These are phyloP conservation scores for Sarocladium strictum DNA, from an alignment of 2,329 filamentous ascomycete genomes.

Conservation along the genomic window DNA sequence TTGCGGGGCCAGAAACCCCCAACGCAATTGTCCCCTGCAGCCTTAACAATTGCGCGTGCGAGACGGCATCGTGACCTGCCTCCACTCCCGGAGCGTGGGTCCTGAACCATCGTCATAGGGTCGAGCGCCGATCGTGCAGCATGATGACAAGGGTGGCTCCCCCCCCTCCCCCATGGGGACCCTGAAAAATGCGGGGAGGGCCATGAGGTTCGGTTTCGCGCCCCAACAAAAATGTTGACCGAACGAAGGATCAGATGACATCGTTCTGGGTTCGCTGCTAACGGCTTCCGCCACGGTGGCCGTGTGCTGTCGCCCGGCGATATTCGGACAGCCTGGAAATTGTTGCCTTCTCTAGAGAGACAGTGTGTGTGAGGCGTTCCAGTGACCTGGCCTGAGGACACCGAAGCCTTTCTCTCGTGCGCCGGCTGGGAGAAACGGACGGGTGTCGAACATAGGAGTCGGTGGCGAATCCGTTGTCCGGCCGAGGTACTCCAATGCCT, in stretches of 20 bases:
- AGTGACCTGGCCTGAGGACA: background rate
- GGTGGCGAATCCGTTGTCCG: slow-evolving; percentile 3
- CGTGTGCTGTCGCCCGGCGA: too few species aligned
- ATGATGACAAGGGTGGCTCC: too few species aligned
- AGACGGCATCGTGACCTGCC: background rate
- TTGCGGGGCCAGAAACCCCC: background rate
- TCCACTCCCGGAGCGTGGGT: background rate
- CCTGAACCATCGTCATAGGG: background rate
- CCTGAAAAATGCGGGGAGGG: background rate
- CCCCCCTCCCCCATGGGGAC: background rate
- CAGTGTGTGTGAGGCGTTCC: background rate
- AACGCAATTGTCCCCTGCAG: background rate
- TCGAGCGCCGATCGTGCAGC: background rate
- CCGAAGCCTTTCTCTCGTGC: background rate
- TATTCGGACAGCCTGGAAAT: too few species aligned
- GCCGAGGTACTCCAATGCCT: slow-evolving; percentile 28
- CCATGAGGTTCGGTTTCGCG: background rate
- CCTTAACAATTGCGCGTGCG: background rate
- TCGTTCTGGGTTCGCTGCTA: background rate
- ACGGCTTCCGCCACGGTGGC: too few species aligned
- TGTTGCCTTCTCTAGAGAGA: background rate
- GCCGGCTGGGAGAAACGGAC: background rate
- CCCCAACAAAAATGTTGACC: background rate
- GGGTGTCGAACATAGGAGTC: background rate
- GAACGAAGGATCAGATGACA: background rate